Evolutionary conservation across 257 asterid genomes (phyloP).

Genomic region (Marsdenia floribunda): DNA sequence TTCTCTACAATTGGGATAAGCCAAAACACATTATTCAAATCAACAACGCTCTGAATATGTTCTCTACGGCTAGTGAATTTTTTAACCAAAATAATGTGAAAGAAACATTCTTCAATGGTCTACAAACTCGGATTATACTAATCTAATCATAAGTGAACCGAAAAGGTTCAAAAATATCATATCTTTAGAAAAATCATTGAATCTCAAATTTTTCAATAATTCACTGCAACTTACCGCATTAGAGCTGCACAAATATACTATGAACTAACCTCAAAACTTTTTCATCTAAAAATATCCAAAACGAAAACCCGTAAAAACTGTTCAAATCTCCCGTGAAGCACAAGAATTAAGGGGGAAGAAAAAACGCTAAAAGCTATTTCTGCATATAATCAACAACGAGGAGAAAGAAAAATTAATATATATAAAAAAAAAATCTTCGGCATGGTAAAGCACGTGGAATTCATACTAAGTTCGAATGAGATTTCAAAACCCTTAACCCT

Average conservation of each 20-base stretch:
- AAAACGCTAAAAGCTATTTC: not conserved
- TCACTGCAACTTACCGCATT: not conserved
- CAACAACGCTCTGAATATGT: not conserved
- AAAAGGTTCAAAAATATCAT: too few species aligned
- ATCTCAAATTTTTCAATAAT: not conserved
- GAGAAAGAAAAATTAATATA: not conserved
- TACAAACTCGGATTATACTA: not conserved
- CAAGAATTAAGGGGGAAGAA: not conserved
- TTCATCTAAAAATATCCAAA: not conserved
- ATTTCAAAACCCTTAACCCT: constrained; percentile 4
- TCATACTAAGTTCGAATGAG: not conserved
- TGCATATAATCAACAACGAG: not conserved
- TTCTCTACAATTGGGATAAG: not conserved
- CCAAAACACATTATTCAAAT: not conserved
- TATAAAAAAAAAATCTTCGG: not conserved
- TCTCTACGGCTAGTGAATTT: not conserved
- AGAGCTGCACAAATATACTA: not conserved
- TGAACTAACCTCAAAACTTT: not conserved
- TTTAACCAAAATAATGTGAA: too few species aligned
- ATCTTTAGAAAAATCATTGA: not conserved
- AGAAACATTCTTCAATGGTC: not conserved
- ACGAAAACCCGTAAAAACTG: not conserved
- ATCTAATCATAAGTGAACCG: not conserved
- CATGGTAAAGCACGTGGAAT: not conserved
- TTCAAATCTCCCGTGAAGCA: not conserved